Evolutionary conservation across 208 protist species (phyloP).

Genomic region (Balamuthia mandrillaris): DNA sequence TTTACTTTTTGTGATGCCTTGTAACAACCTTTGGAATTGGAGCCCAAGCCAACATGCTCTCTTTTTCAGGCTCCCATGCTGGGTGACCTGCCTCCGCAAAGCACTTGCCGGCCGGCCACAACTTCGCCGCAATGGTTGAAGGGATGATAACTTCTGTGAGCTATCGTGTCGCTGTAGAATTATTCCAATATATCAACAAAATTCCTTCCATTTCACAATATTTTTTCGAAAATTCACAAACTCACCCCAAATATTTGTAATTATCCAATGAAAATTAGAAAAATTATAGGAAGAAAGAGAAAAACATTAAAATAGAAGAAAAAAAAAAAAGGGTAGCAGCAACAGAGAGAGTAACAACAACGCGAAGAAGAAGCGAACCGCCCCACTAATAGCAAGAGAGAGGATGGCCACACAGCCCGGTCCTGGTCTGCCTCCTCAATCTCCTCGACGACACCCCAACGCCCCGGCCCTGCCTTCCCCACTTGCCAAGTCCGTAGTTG

Average conservation of each 20-base stretch:
- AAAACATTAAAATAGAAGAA: not conserved
- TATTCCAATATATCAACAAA: too few relatives aligned
- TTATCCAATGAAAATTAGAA: not conserved
- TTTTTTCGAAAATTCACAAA: not conserved
- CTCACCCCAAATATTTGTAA: not conserved
- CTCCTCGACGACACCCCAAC: too few relatives aligned
- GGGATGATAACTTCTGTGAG: too few relatives aligned
- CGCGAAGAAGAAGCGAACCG: not conserved
- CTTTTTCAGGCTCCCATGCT: not conserved
- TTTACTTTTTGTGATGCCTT: not conserved
- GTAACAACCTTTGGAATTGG: too few relatives aligned
- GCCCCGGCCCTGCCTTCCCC: too few relatives aligned
- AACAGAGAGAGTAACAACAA: not conserved
- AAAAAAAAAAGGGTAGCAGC: not conserved
- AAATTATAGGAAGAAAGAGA: not conserved
- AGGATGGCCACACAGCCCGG: too few relatives aligned
- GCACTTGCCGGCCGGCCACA: not conserved
- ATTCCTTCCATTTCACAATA: not conserved
- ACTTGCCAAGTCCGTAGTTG: too few relatives aligned
- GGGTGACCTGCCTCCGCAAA: not conserved
- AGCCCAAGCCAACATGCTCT: too few relatives aligned
- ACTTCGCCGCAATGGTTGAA: too few relatives aligned
- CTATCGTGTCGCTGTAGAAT: too few relatives aligned
- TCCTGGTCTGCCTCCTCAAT: too few relatives aligned
- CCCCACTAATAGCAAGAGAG: not conserved